Conservation (phyloP, 1,139 yeast genomes). For the Blastobotrys malaysiensis region DNA sequence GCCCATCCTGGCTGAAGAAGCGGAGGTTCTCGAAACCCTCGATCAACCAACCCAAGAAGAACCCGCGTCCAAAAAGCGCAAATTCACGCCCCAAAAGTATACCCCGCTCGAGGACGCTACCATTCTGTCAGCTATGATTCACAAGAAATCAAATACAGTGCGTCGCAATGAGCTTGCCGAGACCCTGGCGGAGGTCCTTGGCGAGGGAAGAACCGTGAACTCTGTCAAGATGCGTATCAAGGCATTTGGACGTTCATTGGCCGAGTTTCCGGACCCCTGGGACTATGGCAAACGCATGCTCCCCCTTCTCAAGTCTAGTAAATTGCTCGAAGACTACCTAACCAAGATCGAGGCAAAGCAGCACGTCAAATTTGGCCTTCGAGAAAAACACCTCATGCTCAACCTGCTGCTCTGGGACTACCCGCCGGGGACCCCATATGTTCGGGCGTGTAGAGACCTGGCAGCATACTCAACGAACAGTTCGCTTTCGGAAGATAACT, state of each 20-base stretch:
- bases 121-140: conserved; percentile 1
- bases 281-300: neutral
- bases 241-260: neutral
- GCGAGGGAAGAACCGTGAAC: neutral
- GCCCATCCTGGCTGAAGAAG: neutral
- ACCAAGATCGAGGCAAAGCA: neutral
- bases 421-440: conserved; percentile 1
- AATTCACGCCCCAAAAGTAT: neutral
- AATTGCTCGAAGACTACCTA: neutral
- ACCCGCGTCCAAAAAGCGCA: neutral
- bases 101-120: conserved; percentile 6
- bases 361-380: neutral
- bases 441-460: neutral
- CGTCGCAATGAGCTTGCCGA: neutral
- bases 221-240: neutral
- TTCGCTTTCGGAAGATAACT: neutral
- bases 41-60: neutral
- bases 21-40: neutral
- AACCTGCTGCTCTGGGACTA: conserved; percentile 7
- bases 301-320: neutral
- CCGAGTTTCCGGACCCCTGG: neutral
- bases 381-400: neutral
- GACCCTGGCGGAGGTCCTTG: neutral
- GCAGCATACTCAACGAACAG: neutral
- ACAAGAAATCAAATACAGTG: neutral